Conservation (phyloP, 2,329 filamentous ascomycete genomes). For the Bipolaris cookei region DNA sequence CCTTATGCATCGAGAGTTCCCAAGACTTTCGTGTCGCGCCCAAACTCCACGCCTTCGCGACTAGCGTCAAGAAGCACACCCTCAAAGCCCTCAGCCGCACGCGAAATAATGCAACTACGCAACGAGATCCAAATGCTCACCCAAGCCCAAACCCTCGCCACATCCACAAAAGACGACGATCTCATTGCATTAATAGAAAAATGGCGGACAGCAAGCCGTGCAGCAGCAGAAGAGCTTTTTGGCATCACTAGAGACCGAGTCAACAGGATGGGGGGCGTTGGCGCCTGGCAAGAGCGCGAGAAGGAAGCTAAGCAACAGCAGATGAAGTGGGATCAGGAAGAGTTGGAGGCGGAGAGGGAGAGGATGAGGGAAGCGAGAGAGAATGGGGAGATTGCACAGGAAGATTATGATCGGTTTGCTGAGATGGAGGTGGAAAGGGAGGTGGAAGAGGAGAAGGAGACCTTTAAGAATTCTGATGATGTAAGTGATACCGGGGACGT, state of each 20-base stretch:
- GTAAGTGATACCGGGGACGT: conserved; percentile 33
- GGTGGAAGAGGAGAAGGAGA: conserved; percentile 52
- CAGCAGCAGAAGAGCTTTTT: conserved; percentile 73
- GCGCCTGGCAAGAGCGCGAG: conserved; percentile 58
- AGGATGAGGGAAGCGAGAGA: conserved; percentile 52
- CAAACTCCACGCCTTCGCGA: conserved; percentile 22
- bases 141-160: conserved; percentile 50
- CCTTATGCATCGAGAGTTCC: conserved; percentile 10
- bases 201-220: conserved; percentile 67
- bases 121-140: conserved; percentile 50
- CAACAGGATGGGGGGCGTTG: conserved; percentile 67
- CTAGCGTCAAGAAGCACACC: conserved; percentile 19
- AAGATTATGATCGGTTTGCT: conserved; percentile 56
- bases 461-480: conserved; percentile 45
- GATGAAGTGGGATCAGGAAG: conserved; percentile 49
- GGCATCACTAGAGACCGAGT: conserved; percentile 65
- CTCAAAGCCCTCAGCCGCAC: conserved; percentile 35
- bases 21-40: conserved; percentile 23
- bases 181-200: conserved; percentile 62
- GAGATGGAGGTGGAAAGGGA: conserved; percentile 48
- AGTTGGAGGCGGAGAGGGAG: conserved; percentile 49
- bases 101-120: conserved; percentile 44
- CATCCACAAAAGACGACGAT: conserved; percentile 57
- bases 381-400: conserved; percentile 51
- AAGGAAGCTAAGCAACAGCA: conserved; percentile 43